Evolutionary conservation across 176 grass and related monocot genomes (phyloP).

Genomic region (Oropetium thomaeum): DNA sequence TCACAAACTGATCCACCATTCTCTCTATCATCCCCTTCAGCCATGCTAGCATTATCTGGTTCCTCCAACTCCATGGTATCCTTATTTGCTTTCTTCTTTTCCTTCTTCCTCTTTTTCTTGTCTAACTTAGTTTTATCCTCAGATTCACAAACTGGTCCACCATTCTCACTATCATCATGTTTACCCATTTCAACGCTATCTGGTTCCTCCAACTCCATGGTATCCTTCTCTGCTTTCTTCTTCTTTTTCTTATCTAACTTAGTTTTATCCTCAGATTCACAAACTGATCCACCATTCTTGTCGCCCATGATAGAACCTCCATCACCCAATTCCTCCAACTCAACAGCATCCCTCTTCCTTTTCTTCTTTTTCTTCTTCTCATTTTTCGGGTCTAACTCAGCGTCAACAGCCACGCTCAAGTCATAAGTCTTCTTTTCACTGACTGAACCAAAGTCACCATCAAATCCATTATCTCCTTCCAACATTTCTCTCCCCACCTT

Average conservation of each 20-base stretch:
- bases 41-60: background rate
- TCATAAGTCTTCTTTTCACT: conserved; percentile 32
- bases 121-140: background rate
- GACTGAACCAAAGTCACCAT: conserved; percentile 15
- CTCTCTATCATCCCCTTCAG: background rate
- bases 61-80: background rate
- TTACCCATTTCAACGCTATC: background rate
- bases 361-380: conserved; percentile 51
- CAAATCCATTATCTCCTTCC: conserved; percentile 67
- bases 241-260: background rate
- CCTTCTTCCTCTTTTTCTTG: conserved; percentile 18
- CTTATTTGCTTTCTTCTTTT: conserved; percentile 33
- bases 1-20: too few relatives aligned
- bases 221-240: conserved; percentile 1
- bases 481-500: conserved; percentile 69
- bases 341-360: conserved; percentile 39
- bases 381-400: conserved; percentile 30
- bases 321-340: background rate
- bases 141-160: background rate
- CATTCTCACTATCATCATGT: background rate
- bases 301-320: background rate
- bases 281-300: conserved; percentile 22
- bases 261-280: background rate
- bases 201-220: background rate
- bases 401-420: background rate